Conservation (phyloP, 2,329 filamentous ascomycete genomes). For the Aspergillus calidoustus region DNA sequence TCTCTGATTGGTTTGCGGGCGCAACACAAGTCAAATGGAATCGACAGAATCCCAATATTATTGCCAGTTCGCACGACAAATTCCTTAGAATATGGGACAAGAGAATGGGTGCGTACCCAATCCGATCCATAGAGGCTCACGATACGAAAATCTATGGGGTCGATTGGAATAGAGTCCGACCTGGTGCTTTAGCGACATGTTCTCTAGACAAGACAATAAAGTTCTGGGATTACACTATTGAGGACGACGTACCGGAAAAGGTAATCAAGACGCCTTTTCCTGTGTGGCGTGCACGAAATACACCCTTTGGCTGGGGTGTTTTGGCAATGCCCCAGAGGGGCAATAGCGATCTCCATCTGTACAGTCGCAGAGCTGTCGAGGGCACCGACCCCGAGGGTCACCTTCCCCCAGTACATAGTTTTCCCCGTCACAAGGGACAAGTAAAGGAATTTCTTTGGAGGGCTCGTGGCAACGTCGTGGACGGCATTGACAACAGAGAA, state of each 20-base stretch:
- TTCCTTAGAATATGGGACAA: constrained; percentile 91
- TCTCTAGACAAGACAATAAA: constrained; percentile 92
- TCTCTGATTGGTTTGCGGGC: constrained; percentile 91
- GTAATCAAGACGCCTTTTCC: constrained; percentile 83
- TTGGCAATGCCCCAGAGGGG: constrained; percentile 91
- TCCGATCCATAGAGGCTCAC: constrained; percentile 85
- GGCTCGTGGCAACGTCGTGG: constrained; percentile 69
- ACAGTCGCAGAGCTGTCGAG: constrained; percentile 65
- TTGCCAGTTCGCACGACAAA: constrained; percentile 89
- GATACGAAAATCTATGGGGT: constrained; percentile 93
- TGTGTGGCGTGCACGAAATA: constrained; percentile 88
- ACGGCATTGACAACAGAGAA: constrained; percentile 79
- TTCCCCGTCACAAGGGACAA: constrained; percentile 62
- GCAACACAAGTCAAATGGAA: constrained; percentile 97
- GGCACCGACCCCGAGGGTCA: constrained; percentile 41
- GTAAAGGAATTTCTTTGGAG: constrained; percentile 94
- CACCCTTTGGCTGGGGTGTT: constrained; percentile 83
- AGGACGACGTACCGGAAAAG: constrained; percentile 70
- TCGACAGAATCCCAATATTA: constrained; percentile 79
- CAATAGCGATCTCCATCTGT: constrained; percentile 82
- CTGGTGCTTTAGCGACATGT: constrained; percentile 78
- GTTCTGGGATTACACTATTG: constrained; percentile 80
- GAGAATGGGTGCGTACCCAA: constrained; percentile 74
- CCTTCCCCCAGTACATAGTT: constrained; percentile 54
- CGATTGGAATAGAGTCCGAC: constrained; percentile 84